Base-by-base conservation (phyloP, 2,329 filamentous ascomycete species). In the Neofusicoccum umdonicola region DNA sequence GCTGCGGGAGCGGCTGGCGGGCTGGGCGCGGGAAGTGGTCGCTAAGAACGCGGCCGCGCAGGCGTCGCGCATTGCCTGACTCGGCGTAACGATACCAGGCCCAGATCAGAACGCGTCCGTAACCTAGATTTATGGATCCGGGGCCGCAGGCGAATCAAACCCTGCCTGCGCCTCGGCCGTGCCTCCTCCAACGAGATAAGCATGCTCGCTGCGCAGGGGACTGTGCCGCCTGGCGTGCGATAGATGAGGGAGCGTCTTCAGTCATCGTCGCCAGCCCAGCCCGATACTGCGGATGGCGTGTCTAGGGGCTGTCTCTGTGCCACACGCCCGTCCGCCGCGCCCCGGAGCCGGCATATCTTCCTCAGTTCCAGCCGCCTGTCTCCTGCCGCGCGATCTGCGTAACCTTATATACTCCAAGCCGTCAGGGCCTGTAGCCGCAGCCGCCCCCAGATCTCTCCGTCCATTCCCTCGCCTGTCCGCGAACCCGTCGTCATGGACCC, bases 131-230 rank as follows among this genome's bases (percentile, higher is more conserved):
- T 34, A 4, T 19, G 54, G 31, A 31, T 17, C 41, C 41, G 41
- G 34, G 12, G n/a, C 19, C 39, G 3, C 39, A 39, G 15, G 56
- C 56, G 41, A 60, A 60, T 60, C 56, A 60, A 13, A 45, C 31
- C 41, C 56, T 58, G 56, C 56, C 4, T n/a, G 27, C 50, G 13
- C 56, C 6, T 3, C 56, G 39, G 41, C 17, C 22, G 13, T 34
- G 19, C 19, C 37, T 42, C 34, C 44, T 62, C 44, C 45, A 19
- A 42, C 58, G 58, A 51, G 58, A 62, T 62, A 62, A 62, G 58
- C 58, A 39, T 57, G 17, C n/a, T 60, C 42, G 17, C 22, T 2
- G 12, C 47, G 47, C 47, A 51, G 47, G 47, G 47, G 45, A 48
- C 45, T n/a, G 37, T 31, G 37, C 35, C 22, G 34, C 31, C 19